These are phyloP conservation scores for Osmozyma mogii DNA, from an alignment of 805 yeast genomes.

Conservation along the genomic window DNA sequence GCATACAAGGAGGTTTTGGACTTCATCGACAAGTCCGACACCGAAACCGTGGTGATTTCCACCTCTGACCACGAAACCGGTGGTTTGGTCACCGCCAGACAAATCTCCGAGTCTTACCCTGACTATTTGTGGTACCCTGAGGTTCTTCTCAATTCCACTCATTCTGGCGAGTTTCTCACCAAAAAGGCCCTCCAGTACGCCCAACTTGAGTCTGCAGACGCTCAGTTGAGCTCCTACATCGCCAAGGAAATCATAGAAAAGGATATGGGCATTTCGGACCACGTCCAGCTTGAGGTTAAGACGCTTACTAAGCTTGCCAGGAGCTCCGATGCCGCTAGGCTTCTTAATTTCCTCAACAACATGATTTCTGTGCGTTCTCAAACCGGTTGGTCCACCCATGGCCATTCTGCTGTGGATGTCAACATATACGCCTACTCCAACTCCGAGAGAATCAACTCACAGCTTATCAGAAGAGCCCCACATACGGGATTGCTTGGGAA, in stretches of 20 bases:
- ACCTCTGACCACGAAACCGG: slow-evolving; percentile 97
- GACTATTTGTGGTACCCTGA: slow-evolving; percentile 86
- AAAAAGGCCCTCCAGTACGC: too few relatives aligned
- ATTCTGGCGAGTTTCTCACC: slow-evolving; percentile 69
- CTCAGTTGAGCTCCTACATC: too few relatives aligned
- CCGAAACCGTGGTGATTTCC: slow-evolving; percentile 70
- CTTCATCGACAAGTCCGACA: slow-evolving; percentile 59
- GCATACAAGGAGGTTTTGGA: slow-evolving; percentile 70
- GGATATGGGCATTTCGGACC: slow-evolving; percentile 63
- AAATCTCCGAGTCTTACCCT: slow-evolving; percentile 59
- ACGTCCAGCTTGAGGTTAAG: slow-evolving; percentile 42
- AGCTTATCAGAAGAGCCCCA: slow-evolving; percentile 21
- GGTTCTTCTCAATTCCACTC: slow-evolving; percentile 57
- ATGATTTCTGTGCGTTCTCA: slow-evolving; percentile 77
- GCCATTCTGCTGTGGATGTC: slow-evolving; percentile 94
- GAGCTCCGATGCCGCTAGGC: slow-evolving; percentile 19
- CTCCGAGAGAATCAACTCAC: slow-evolving; percentile 33
- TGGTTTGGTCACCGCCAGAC: slow-evolving; percentile 83
- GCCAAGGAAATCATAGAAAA: slow-evolving; percentile 44
- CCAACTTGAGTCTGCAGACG: too few relatives aligned
- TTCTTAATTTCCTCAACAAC: slow-evolving; percentile 52
- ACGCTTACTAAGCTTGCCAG: slow-evolving; percentile 11
- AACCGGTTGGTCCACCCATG: slow-evolving; percentile 95
- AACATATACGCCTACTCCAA: slow-evolving; percentile 80
- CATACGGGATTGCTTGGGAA: slow-evolving; percentile 58